Conservation (phyloP, 1,284 basidiomycete genomes). For the Ceratobasidium papillatum region DNA sequence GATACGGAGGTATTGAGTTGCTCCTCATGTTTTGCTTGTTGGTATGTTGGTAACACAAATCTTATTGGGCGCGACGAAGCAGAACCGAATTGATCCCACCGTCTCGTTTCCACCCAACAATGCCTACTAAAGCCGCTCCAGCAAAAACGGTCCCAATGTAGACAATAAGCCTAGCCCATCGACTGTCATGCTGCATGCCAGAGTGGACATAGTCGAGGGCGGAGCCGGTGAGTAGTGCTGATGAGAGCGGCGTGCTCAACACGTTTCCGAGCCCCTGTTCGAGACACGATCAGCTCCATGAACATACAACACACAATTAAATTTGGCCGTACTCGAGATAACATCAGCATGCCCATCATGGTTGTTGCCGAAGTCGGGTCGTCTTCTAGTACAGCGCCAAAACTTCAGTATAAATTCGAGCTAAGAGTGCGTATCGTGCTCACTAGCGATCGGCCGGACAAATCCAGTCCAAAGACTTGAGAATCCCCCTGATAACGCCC, state of each 20-base stretch:
- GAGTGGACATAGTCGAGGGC: conserved; percentile 14
- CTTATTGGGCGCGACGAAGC: not conserved
- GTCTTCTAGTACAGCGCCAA: not conserved
- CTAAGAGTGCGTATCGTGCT: not conserved
- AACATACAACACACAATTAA: not conserved
- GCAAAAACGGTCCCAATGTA: conserved; percentile 32
- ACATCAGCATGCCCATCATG: conserved; percentile 37
- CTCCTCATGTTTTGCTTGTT: too few species aligned
- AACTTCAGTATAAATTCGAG: not conserved
- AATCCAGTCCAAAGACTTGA: conserved; percentile 37
- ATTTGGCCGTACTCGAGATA: conserved; percentile 13
- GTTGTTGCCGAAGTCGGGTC: conserved; percentile 34
- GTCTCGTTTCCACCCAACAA: conserved; percentile 19
- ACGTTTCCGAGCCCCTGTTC: conserved; percentile 33
- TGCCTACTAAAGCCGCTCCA: conserved; percentile 10
- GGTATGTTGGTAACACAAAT: too few species aligned
- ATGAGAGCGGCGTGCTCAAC: conserved; percentile 31
- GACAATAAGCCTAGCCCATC: conserved; percentile 19
- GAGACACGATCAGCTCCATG: not conserved
- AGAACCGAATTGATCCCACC: not conserved
- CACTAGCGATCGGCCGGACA: conserved; percentile 32
- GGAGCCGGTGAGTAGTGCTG: conserved; percentile 17
- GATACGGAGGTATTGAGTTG: too few species aligned
- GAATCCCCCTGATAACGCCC: conserved; percentile 29
- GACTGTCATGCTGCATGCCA: conserved; percentile 28